Base-by-base conservation (phyloP, 208 protist species). In the Spongospora subterranea region DNA sequence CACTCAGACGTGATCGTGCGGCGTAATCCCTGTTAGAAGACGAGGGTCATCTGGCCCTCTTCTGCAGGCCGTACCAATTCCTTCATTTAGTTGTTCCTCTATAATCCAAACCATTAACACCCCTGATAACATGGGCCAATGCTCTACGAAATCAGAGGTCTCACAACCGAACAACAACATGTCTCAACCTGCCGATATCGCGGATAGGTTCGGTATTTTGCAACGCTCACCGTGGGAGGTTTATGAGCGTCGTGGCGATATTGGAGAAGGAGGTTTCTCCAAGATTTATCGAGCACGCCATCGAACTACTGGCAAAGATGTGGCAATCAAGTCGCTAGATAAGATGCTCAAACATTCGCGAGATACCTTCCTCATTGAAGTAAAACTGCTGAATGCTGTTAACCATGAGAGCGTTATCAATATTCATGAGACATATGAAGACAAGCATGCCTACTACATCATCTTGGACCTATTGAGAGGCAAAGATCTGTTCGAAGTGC, bases 361-460 rank as follows among this genome's bases (percentile, higher is more conserved):
- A 35, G 71, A 82, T 43, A 82, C 71, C 17, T 82, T 82, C 71
- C 35, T 39, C n/a, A 43, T 82, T n/a, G 71, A 82, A n/a, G 71
- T 82, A 6, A 82, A 82, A 43, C 71, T 82, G 71, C 71, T 82
- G 35, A 82, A 35, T 13, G 71, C 71, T 35, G 13, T 82, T 13
- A 6, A 82, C 17, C 71, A 82, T n/a, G 40, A 82, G 71, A 82
- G 35, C 71, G 40, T 82, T n/a, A 82, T 82, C 71, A 45, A 35
- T 20, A 6, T 82, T 6, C 40, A 82, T 43, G 71, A 82, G 71
- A 35, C n/a, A 6, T 82, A 45, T n/a, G 71, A 82, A n/a, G 71
- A 82, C 71, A 82, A 82, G 40, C 71, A 82, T 43, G 71, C 71
- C 35, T 82, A 82, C 40, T 82, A 82, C n/a, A 82, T 82, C 71